phyloP scores from a whole-genome alignment of 139 green algal species.

The Zygnema circumcarinatum region DNA sequence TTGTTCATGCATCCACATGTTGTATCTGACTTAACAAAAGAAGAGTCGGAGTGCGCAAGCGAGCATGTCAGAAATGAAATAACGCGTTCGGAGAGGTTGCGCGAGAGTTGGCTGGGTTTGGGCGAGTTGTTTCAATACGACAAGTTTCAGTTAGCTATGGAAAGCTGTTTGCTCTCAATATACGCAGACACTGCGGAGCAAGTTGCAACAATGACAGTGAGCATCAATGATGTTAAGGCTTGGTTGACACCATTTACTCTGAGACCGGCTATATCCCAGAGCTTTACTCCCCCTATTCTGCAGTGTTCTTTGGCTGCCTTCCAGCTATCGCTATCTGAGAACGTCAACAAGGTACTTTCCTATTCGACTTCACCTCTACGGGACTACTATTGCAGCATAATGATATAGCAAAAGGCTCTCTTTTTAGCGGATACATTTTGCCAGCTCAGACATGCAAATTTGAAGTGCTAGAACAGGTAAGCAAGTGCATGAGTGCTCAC shows the following conservation, averaged over 20 bases:
- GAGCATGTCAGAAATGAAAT: background rate
- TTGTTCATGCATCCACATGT: background rate
- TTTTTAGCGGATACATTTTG: too few species aligned
- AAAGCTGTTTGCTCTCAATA: background rate
- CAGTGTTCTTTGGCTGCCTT: background rate
- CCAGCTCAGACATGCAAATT: too few species aligned
- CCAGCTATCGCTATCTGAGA: background rate
- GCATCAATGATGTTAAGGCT: background rate
- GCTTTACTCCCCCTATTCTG: background rate
- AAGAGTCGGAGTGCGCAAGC: too few species aligned
- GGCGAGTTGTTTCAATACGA: background rate
- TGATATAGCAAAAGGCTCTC: too few species aligned
- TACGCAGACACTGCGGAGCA: background rate
- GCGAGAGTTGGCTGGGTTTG: background rate
- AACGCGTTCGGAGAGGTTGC: background rate
- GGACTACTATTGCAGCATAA: too few species aligned
- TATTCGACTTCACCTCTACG: too few species aligned
- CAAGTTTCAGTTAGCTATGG: background rate
- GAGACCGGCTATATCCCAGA: background rate
- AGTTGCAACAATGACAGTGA: background rate
- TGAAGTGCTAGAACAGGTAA: too few species aligned
- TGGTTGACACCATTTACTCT: background rate
- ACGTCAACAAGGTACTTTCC: too few species aligned
- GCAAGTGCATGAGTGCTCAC: too few species aligned
- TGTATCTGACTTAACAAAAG: background rate